phyloP scores from a whole-genome alignment of 108 stramenopile species.

The Pelagomonas calceolata region DNA sequence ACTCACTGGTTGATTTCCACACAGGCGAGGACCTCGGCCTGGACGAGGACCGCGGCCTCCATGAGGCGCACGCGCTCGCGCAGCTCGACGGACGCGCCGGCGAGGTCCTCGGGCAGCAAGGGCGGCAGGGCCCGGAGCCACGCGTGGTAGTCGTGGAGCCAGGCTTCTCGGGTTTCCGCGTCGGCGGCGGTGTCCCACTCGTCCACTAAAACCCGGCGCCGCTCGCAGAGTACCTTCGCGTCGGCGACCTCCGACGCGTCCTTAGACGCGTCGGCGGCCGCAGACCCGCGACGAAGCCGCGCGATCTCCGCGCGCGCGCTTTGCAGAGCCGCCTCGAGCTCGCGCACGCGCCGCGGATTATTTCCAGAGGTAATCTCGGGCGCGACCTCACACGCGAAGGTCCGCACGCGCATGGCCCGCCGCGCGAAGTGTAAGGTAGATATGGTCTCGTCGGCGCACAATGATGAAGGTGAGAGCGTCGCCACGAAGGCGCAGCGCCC shows the following conservation, averaged over 20 bases:
- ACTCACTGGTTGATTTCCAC: too few relatives aligned
- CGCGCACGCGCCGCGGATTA: not conserved
- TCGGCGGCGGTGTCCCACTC: not conserved
- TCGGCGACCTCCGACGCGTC: too few relatives aligned
- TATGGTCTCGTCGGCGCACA: constrained; percentile 31
- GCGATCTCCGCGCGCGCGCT: not conserved
- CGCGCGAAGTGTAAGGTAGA: constrained; percentile 39
- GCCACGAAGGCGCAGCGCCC: constrained; percentile 35
- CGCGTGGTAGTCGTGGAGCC: not conserved
- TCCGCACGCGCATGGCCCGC: constrained; percentile 3
- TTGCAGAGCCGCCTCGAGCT: not conserved
- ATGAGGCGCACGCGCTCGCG: not conserved
- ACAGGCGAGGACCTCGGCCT: not conserved
- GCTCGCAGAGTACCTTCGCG: not conserved
- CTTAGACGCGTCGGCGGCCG: too few relatives aligned
- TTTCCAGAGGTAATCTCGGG: not conserved
- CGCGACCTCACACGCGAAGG: not conserved
- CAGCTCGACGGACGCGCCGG: not conserved
- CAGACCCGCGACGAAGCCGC: not conserved
- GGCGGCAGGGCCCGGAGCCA: not conserved
- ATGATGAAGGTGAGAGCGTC: constrained; percentile 25
- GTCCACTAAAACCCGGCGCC: not conserved
- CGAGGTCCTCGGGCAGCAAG: not conserved
- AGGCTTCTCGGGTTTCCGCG: not conserved
- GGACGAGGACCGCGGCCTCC: not conserved